Evolutionary conservation across 2,329 filamentous ascomycete species (phyloP).

Genomic region (Phoma sp.): DNA sequence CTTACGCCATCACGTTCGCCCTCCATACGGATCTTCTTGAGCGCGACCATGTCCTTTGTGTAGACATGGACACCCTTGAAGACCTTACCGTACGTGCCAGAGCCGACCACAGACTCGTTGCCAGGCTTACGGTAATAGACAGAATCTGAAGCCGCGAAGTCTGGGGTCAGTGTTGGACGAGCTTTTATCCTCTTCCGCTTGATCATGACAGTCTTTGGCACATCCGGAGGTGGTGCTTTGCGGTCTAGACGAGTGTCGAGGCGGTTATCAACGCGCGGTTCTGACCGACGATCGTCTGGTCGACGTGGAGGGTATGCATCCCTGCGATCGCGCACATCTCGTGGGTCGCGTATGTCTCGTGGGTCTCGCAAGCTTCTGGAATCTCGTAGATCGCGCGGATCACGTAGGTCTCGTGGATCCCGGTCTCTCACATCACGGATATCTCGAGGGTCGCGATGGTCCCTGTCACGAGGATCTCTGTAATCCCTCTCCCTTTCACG

Average conservation of each 20-base stretch:
- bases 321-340: slow-evolving; percentile 39
- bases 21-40: slow-evolving; percentile 94
- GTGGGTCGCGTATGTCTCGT: slow-evolving; percentile 28
- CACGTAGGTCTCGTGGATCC: slow-evolving; percentile 26
- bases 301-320: slow-evolving; percentile 38
- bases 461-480: slow-evolving; percentile 28
- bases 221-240: slow-evolving; percentile 47
- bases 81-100: slow-evolving; percentile 93
- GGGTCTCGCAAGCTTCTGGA: slow-evolving; percentile 22
- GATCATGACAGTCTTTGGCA: slow-evolving; percentile 62
- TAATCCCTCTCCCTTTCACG: slow-evolving; percentile 29
- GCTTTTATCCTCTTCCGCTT: slow-evolving; percentile 74
- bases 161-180: slow-evolving; percentile 71
- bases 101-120: slow-evolving; percentile 96
- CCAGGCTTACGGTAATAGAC: slow-evolving; percentile 95
- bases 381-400: slow-evolving; percentile 24
- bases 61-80: slow-evolving; percentile 96
- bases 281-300: slow-evolving; percentile 31
- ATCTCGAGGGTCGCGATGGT: slow-evolving; percentile 24
- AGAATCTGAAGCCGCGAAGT: slow-evolving; percentile 80
- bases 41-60: slow-evolving; percentile 79
- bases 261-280: slow-evolving; percentile 33
- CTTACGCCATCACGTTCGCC: slow-evolving; percentile 79
- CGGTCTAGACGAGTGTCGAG: slow-evolving; percentile 48
- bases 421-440: slow-evolving; percentile 28